Evolutionary conservation across 2,329 filamentous ascomycete species (phyloP).

Genomic region (Clonostachys rosea): DNA sequence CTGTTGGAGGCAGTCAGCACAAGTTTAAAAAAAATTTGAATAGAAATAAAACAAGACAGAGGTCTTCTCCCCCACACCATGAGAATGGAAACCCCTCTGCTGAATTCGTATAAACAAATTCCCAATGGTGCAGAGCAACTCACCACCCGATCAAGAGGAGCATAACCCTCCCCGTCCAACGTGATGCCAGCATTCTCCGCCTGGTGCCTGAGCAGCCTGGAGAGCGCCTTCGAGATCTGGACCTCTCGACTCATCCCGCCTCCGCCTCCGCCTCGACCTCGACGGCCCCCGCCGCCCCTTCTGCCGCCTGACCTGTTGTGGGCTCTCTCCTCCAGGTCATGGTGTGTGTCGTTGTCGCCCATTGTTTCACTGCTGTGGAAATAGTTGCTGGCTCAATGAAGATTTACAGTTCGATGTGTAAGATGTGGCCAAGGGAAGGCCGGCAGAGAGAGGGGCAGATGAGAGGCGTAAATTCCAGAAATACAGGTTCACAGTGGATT

Average conservation of each 20-base stretch:
- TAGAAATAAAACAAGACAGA: neutral
- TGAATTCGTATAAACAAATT: neutral
- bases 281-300: conserved; percentile 15
- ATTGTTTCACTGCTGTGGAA: neutral
- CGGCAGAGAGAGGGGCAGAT: no score
- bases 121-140: conserved; percentile 20
- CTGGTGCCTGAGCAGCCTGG: conserved; percentile 50
- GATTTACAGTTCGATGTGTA: no score
- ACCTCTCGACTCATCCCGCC: conserved; percentile 33
- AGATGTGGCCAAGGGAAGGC: no score
- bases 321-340: conserved; percentile 12
- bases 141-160: conserved; percentile 52
- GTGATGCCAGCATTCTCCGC: conserved; percentile 49
- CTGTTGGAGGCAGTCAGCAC: conserved; percentile 17
- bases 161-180: conserved; percentile 56
- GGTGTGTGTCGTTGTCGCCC: neutral
- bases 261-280: conserved; percentile 22
- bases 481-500: no score
- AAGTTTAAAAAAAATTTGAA: neutral
- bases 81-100: neutral
- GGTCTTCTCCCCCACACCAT: neutral
- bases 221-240: conserved; percentile 48
- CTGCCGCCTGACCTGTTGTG: conserved; percentile 1
- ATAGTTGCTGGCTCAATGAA: no score
- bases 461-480: no score